Evolutionary conservation across 2,329 filamentous ascomycete species (phyloP).

Genomic region (Aspergillus texensis): DNA sequence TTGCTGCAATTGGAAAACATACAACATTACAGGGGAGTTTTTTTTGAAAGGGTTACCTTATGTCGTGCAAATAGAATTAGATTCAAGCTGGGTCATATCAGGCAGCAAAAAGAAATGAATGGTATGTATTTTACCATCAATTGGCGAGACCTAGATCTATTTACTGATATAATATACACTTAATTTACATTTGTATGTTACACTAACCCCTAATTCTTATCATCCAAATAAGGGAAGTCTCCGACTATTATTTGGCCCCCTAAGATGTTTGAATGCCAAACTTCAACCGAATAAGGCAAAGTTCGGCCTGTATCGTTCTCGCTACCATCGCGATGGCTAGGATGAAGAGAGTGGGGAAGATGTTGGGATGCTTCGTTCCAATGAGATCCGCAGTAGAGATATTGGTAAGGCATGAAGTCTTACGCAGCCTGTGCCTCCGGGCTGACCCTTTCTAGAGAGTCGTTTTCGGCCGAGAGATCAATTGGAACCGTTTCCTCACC

Average conservation of each 20-base stretch:
- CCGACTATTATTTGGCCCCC: too few relatives aligned
- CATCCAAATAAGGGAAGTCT: not conserved
- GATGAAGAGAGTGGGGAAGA: not conserved
- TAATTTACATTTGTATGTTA: slow-evolving; percentile 25
- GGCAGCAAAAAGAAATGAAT: not conserved
- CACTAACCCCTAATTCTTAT: not conserved
- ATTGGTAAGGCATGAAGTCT: not conserved
- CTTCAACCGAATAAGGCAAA: not conserved
- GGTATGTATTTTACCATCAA: not conserved
- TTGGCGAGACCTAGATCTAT: not conserved
- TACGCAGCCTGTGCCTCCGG: not conserved
- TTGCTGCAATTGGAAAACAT: not conserved
- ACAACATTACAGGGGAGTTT: not conserved
- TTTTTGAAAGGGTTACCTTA: not conserved
- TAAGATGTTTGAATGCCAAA: not conserved
- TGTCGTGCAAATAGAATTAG: not conserved
- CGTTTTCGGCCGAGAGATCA: slow-evolving; percentile 23
- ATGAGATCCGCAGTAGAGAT: not conserved
- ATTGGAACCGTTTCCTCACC: slow-evolving; percentile 13
- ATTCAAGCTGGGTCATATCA: not conserved
- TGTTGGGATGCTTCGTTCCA: not conserved
- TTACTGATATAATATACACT: slow-evolving; percentile 18
- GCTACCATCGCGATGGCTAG: not conserved
- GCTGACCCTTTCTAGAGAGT: slow-evolving; percentile 2
- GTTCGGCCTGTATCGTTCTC: not conserved